Conservation (phyloP, 2,329 filamentous ascomycete species). For the Gyromitra esculenta region DNA sequence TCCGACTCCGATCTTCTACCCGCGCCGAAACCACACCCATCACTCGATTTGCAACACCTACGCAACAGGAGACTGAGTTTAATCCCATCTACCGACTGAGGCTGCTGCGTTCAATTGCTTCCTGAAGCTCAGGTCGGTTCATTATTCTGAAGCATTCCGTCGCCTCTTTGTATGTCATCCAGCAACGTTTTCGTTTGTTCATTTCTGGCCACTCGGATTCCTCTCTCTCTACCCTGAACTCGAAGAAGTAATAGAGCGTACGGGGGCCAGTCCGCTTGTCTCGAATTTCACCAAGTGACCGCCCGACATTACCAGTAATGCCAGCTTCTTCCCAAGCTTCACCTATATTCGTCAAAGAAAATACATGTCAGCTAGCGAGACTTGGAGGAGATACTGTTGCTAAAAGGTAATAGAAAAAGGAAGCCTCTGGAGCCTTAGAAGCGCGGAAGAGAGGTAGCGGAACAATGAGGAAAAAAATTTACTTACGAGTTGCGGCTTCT, state of each 20-base stretch:
- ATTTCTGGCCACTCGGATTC: slow-evolving; percentile 91
- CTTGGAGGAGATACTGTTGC: neutral
- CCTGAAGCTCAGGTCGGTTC: slow-evolving; percentile 80
- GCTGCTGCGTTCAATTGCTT: slow-evolving; percentile 84
- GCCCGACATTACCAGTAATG: slow-evolving; percentile 83
- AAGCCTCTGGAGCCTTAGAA: neutral
- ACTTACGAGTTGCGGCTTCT: slow-evolving; percentile 70
- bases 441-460: neutral
- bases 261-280: slow-evolving; percentile 67
- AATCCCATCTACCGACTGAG: slow-evolving; percentile 65
- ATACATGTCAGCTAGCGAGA: slow-evolving; percentile 16
- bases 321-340: slow-evolving; percentile 99
- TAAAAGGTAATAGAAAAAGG: neutral
- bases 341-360: slow-evolving; percentile 61
- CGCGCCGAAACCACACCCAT: neutral
- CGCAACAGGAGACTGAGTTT: neutral
- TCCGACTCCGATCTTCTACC: neutral
- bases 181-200: slow-evolving; percentile 87
- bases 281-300: slow-evolving; percentile 84
- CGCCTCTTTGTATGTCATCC: slow-evolving; percentile 89
- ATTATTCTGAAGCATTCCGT: slow-evolving; percentile 74
- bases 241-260: slow-evolving; percentile 74
- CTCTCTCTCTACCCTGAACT: slow-evolving; percentile 74
- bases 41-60: neutral
- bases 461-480: slow-evolving; percentile 4